Conservation (phyloP, 2,329 filamentous ascomycete species). For the Rutstroemia sp. region DNA sequence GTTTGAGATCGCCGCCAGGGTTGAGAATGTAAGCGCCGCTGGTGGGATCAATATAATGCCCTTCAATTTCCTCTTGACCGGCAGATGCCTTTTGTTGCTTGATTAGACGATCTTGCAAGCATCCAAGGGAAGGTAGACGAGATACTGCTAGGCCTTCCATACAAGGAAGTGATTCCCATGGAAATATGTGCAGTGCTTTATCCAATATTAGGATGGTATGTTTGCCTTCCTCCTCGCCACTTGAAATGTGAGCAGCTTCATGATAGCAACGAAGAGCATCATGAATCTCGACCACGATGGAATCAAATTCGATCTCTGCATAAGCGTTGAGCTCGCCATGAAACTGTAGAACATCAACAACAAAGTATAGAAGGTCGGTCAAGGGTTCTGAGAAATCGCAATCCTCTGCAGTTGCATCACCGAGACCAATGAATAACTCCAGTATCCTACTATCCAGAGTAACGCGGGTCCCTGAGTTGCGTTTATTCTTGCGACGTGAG, state of each 20-base stretch:
- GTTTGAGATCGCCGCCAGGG: conserved; percentile 73
- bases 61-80: conserved; percentile 23
- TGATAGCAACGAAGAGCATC: conserved; percentile 81
- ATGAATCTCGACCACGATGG: conserved; percentile 79
- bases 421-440: conserved; percentile 82
- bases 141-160: conserved; percentile 74
- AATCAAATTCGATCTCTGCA: conserved; percentile 94
- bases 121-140: conserved; percentile 78
- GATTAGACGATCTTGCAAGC: conserved; percentile 68
- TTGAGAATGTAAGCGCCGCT: conserved; percentile 79
- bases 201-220: conserved; percentile 90
- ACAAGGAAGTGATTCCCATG: conserved; percentile 92
- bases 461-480: conserved; percentile 36
- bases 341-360: conserved; percentile 93
- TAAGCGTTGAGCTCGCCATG: conserved; percentile 94
- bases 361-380: conserved; percentile 91
- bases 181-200: conserved; percentile 83
- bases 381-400: conserved; percentile 78
- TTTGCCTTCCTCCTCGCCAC: conserved; percentile 32
- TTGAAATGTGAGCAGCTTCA: conserved; percentile 33
- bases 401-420: conserved; percentile 59
- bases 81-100: conserved; percentile 16
- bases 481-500: conserved; percentile 62
- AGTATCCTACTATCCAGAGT: conserved; percentile 61
- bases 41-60: conserved; percentile 47